These are phyloP conservation scores for Fusarium pseudoanthophilum DNA, from an alignment of 2,329 filamentous ascomycete genomes.

Conservation along the genomic window DNA sequence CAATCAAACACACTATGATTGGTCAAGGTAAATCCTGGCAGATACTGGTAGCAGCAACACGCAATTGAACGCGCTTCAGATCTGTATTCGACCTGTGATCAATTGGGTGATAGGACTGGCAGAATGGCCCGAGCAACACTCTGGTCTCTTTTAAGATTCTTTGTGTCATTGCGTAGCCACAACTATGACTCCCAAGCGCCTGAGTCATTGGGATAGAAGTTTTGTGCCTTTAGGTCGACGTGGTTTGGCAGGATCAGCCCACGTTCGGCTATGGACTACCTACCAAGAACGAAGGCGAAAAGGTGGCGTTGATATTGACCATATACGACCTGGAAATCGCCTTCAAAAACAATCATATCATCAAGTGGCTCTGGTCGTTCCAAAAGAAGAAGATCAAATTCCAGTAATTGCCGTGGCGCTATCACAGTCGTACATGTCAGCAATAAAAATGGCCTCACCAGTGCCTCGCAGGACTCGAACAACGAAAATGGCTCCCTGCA, in stretches of 20 bases:
- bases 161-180: fast-evolving
- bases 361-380: fast-evolving
- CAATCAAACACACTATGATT: fast-evolving
- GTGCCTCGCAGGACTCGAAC: fast-evolving
- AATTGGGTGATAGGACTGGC: not conserved
- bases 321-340: fast-evolving
- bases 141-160: not conserved
- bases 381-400: fast-evolving
- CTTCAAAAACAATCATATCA: fast-evolving
- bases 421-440: not conserved
- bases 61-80: not conserved
- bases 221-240: fast-evolving
- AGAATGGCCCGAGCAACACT: fast-evolving
- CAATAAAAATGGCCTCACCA: not conserved
- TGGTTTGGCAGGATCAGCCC: fast-evolving
- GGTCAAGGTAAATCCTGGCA: fast-evolving
- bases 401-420: fast-evolving
- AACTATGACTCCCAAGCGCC: not conserved
- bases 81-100: not conserved
- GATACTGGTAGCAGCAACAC: not conserved
- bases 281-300: not conserved
- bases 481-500: not conserved
- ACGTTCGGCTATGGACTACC: not conserved
- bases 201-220: fast-evolving
- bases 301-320: not conserved